Conservation (phyloP, 352 stramenopile genomes). For the Pythium plurisporium region DNA sequence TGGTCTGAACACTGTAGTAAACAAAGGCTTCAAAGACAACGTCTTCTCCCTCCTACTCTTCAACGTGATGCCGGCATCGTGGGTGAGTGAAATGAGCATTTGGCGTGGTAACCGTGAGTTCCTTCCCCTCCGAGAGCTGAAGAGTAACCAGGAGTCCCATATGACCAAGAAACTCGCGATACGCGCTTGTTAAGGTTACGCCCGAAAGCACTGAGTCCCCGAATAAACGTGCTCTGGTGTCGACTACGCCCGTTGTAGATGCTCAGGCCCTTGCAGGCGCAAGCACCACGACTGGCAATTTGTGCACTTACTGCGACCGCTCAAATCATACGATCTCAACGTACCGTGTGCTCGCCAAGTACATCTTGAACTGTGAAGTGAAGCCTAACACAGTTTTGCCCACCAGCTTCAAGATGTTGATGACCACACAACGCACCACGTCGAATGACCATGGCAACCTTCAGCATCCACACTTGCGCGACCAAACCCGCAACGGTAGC, state of each 20-base stretch:
- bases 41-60: conserved; percentile 2
- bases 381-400: neutral
- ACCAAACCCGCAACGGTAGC: neutral
- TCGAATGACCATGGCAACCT: neutral
- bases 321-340: neutral
- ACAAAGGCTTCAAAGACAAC: conserved; percentile 1
- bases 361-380: neutral
- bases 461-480: neutral
- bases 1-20: conserved; percentile 1
- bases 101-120: neutral
- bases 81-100: conserved; percentile 4
- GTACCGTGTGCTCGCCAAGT: neutral
- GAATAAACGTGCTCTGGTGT: neutral
- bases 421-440: neutral
- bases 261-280: neutral
- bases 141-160: neutral
- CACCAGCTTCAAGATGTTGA: neutral
- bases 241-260: neutral
- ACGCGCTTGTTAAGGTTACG: neutral
- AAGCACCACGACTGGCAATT: neutral
- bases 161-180: neutral
- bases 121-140: neutral
- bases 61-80: conserved; percentile 1
- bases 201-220: neutral
- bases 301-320: neutral